Evolutionary conservation across 352 stramenopile species (phyloP).

Genomic region (Globisporangium yorkense): DNA sequence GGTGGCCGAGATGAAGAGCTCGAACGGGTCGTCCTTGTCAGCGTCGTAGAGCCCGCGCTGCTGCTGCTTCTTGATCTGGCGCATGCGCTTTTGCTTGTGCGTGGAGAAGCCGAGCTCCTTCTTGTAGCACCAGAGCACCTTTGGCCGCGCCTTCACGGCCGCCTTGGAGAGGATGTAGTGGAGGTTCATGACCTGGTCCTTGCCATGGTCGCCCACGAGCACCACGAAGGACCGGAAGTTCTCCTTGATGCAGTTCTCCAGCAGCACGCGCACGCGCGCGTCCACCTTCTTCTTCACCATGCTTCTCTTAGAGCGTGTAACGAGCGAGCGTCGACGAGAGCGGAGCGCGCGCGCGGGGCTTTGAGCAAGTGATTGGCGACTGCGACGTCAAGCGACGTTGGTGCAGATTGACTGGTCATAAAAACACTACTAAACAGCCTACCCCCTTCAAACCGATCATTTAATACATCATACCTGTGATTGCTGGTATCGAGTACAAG

Average conservation of each 20-base stretch:
- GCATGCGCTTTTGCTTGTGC: constrained; percentile 93
- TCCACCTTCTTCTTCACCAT: constrained; percentile 99
- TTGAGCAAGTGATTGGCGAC: neutral
- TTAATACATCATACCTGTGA: too few relatives aligned
- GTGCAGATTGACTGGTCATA: too few relatives aligned
- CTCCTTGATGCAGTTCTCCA: constrained; percentile 96
- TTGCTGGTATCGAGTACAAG: too few relatives aligned
- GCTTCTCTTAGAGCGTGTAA: neutral
- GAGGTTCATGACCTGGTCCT: constrained; percentile 99
- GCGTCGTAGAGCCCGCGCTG: constrained; percentile 90
- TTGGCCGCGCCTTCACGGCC: constrained; percentile 91
- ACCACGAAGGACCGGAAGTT: constrained; percentile 97
- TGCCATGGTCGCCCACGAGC: constrained; percentile 98
- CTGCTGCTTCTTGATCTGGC: constrained; percentile 94
- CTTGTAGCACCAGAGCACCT: constrained; percentile 99
- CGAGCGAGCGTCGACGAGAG: constrained; percentile 6
- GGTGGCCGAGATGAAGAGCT: constrained; percentile 98
- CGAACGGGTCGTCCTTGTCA: constrained; percentile 95
- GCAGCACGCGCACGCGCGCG: constrained; percentile 94
- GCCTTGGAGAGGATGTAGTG: constrained; percentile 98
- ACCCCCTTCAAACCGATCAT: too few relatives aligned
- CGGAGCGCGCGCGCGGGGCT: too few relatives aligned
- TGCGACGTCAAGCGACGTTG: neutral
- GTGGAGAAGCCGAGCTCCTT: constrained; percentile 99
- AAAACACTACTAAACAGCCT: too few relatives aligned